Percentiles rank a stretch among this genome's conserved stretches.
Conservation (phyloP, 129 eudicot genomes). For the Erigeron canadensis region DNA sequence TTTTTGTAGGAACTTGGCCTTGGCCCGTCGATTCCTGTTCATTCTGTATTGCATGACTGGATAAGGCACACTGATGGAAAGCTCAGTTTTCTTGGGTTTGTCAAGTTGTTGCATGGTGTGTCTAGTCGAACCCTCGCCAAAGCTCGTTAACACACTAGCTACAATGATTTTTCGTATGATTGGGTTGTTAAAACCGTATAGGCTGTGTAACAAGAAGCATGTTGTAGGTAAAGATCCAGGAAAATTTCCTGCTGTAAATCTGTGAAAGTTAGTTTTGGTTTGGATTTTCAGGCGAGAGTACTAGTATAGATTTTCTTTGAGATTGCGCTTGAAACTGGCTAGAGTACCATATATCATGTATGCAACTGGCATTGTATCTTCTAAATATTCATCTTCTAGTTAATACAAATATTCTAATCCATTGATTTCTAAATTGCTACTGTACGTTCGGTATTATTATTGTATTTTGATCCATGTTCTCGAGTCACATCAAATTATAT, state of each 20-base stretch:
- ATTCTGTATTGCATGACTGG: slow-evolving; percentile 92
- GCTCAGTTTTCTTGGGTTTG: slow-evolving; percentile 91
- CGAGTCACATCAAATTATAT: too few relatives aligned
- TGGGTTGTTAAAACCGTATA: not conserved
- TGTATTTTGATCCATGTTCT: not conserved
- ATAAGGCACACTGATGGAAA: slow-evolving; percentile 95
- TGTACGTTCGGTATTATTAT: too few relatives aligned
- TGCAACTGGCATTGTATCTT: slow-evolving; percentile 19
- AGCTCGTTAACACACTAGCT: slow-evolving; percentile 40
- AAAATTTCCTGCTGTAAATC: slow-evolving; percentile 27
- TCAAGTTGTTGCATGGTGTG: slow-evolving; percentile 81
- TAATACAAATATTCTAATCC: slow-evolving; percentile 16
- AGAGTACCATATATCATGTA: slow-evolving; percentile 23
- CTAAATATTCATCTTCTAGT: too few relatives aligned
- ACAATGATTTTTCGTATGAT: not conserved
- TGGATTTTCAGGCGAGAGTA: slow-evolving; percentile 46
- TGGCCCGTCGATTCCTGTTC: slow-evolving; percentile 86
- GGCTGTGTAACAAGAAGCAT: not conserved
- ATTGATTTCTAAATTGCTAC: too few relatives aligned
- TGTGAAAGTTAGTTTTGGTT: slow-evolving; percentile 32
- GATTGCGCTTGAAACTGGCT: slow-evolving; percentile 19
- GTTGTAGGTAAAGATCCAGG: slow-evolving; percentile 24
- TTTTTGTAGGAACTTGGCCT: slow-evolving; percentile 85
- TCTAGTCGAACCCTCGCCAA: slow-evolving; percentile 68
- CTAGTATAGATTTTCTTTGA: slow-evolving; percentile 29